Percentiles rank a stretch among this genome's conserved stretches.
These are phyloP conservation scores for Jacaranda mimosifolia DNA, from an alignment of 257 asterid genomes.

Conservation along the genomic window DNA sequence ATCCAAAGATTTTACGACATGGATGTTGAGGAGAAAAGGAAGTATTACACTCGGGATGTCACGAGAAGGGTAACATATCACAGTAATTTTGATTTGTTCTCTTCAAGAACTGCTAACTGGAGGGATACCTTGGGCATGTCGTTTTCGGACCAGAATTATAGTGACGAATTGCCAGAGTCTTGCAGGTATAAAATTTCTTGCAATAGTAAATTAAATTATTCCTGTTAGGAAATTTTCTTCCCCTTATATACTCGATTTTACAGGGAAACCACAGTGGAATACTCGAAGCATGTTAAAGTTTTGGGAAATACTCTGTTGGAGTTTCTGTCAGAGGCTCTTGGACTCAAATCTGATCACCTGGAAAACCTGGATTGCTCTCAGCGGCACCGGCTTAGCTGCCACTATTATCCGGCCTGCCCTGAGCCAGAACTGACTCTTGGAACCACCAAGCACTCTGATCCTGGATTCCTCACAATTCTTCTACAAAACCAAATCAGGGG, in stretches of 20 bases:
- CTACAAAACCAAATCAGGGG: conserved; percentile 41
- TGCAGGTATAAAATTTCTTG: conserved; percentile 49
- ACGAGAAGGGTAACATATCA: conserved; percentile 35
- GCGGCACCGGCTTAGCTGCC: conserved; percentile 34
- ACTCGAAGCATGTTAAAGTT: conserved; percentile 29
- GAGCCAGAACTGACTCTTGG: conserved; percentile 53
- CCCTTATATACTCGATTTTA: neutral
- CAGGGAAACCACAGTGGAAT: conserved; percentile 36
- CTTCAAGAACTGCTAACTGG: conserved; percentile 60
- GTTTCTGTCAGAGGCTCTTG: conserved; percentile 49
- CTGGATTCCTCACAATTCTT: conserved; percentile 57
- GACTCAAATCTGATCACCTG: conserved; percentile 40
- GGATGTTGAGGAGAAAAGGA: conserved; percentile 48
- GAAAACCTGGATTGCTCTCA: conserved; percentile 41
- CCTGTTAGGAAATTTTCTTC: too few relatives aligned
- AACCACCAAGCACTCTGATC: conserved; percentile 45
- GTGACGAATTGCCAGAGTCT: conserved; percentile 50
- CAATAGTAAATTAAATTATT: too few relatives aligned
- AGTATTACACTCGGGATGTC: conserved; percentile 52
- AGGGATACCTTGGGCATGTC: conserved; percentile 55
- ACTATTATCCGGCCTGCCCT: conserved; percentile 59
- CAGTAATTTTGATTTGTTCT: conserved; percentile 57
- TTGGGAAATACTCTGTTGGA: conserved; percentile 41
- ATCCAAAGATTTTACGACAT: conserved; percentile 46
- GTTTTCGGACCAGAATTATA: conserved; percentile 36